These are phyloP conservation scores for Pichia membranifaciens DNA, from an alignment of 805 yeast species.

Conservation along the genomic window DNA sequence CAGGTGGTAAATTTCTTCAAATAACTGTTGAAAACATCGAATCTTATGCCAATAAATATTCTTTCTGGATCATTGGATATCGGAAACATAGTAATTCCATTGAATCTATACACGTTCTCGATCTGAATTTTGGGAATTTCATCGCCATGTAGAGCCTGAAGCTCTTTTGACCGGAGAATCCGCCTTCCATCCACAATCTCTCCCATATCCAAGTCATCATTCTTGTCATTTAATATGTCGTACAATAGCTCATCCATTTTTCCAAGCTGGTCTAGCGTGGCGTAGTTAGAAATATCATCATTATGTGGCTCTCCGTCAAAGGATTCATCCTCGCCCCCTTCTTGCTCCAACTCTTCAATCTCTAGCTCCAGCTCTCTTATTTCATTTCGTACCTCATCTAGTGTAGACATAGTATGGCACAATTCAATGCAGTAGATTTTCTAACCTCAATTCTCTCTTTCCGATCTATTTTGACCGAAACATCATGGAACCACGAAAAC, in stretches of 20 bases:
- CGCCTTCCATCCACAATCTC: slow-evolving; percentile 7
- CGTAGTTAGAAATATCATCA: slow-evolving; percentile 10
- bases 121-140: slow-evolving; percentile 28
- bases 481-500: too few species aligned
- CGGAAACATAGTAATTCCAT: slow-evolving; percentile 48
- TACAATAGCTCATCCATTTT: slow-evolving; percentile 13
- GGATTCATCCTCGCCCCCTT: neutral
- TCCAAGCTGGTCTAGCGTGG: slow-evolving; percentile 25
- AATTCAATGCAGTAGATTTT: too few species aligned
- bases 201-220: neutral
- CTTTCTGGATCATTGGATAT: slow-evolving; percentile 29
- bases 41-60: slow-evolving; percentile 42
- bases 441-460: too few species aligned
- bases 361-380: slow-evolving; percentile 14
- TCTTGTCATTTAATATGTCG: slow-evolving; percentile 9
- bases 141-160: slow-evolving; percentile 1
- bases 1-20: slow-evolving; percentile 32
- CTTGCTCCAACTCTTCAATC: slow-evolving; percentile 7
- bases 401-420: slow-evolving; percentile 7
- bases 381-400: slow-evolving; percentile 9
- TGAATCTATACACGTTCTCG: slow-evolving; percentile 44
- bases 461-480: too few species aligned
- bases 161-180: neutral
- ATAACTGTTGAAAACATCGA: slow-evolving; percentile 36
- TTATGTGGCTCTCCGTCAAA: neutral